Evolutionary conservation across 306 rosid genomes (phyloP).

Genomic region (Geum urbanum): DNA sequence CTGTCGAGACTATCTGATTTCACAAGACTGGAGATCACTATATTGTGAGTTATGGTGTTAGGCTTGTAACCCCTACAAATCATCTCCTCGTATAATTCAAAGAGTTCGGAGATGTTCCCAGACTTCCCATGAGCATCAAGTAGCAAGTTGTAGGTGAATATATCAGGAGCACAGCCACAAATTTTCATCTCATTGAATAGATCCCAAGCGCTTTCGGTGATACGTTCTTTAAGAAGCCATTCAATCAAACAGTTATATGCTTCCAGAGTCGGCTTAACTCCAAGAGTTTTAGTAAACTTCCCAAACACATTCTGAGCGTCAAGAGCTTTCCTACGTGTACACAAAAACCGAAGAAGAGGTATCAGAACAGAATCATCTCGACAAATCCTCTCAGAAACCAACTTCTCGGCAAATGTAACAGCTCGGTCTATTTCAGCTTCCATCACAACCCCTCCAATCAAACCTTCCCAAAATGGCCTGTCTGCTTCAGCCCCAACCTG

Average conservation of each 20-base stretch:
- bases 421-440: constrained; percentile 57
- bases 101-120: constrained; percentile 59
- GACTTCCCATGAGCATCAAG: constrained; percentile 76
- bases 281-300: constrained; percentile 55
- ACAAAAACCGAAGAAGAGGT: constrained; percentile 61
- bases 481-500: constrained; percentile 38
- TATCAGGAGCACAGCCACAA: constrained; percentile 58
- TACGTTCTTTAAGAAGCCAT: constrained; percentile 59
- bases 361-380: constrained; percentile 54
- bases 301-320: constrained; percentile 65
- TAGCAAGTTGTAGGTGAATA: constrained; percentile 82
- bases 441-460: constrained; percentile 64
- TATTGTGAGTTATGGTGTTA: constrained; percentile 72
- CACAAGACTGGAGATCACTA: constrained; percentile 70
- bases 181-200: constrained; percentile 77
- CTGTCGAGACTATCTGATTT: constrained; percentile 46
- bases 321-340: constrained; percentile 50
- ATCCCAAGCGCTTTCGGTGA: constrained; percentile 52
- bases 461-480: constrained; percentile 65
- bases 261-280: constrained; percentile 61
- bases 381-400: constrained; percentile 52
- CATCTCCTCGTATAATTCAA: constrained; percentile 70
- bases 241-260: constrained; percentile 70
- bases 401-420: constrained; percentile 60
- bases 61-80: constrained; percentile 64